Base-by-base conservation (phyloP, 1,284 basidiomycete species). In the Trametes pubescens region DNA sequence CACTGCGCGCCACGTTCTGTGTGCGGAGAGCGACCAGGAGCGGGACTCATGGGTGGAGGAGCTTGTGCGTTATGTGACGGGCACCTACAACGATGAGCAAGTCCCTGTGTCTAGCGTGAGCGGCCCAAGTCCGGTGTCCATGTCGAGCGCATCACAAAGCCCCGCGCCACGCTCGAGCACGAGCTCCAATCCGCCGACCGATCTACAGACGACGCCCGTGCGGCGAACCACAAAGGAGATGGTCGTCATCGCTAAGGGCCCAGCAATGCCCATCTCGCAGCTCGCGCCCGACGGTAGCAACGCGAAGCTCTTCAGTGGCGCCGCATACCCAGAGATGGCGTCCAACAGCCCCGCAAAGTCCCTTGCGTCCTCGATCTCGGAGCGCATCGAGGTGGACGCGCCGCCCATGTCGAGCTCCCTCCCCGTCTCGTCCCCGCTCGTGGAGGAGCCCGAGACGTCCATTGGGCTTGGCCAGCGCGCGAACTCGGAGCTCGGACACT, bases 11-110 rank as follows among this genome's bases (percentile, higher is more conserved):
- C 97, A 99, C 75, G 96, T 99, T 35, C 82, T 99, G 4, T 99
- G 97, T 73, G 97, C 97, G 0, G 95, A 98, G 77, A 98, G 93
- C 74, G 97, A 99, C 77, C 80, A 84, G 52, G 95, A 98, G 73
- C 86, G 97, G 44, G 97, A 99, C 75, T 86, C 84, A 62, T 99
- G 97, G 97, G 96, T 99, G 38, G 92, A 96, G 64, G 91, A 95
- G 68, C 88, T 99, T 46, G 94, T 97, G 53, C 87, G 91, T 49
- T 95, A 93, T 73, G 90, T 92, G 65, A 84, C 86, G 16, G 91
- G 91, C 29, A 77, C 80, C 24, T 93, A 91, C 77, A 89, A 84
- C 74, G 91, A 92, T 52, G 89, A 91, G 55, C 78, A 72, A 32
- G 61, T 68, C 38, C 61, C 69, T 6, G 63, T 72, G 16, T 49